Evolutionary conservation across 2,329 filamentous ascomycete genomes (phyloP).

Genomic region (Botrytis deweyae): DNA sequence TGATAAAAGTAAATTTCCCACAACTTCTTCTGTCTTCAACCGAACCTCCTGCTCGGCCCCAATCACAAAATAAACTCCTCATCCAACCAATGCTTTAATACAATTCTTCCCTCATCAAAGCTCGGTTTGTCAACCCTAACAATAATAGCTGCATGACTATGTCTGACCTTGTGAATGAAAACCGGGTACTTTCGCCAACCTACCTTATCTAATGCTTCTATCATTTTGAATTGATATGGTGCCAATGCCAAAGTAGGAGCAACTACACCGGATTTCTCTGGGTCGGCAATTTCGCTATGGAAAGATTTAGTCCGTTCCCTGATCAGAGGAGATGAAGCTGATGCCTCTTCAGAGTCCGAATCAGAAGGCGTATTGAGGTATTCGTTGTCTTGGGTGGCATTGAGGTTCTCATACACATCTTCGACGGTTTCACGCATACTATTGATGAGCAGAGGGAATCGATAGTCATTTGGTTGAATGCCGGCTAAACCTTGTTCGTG

Average conservation of each 20-base stretch:
- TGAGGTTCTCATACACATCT: slow-evolving; percentile 45
- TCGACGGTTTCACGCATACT: slow-evolving; percentile 76
- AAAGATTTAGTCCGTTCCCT: slow-evolving; percentile 24
- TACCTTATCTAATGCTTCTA: slow-evolving; percentile 68
- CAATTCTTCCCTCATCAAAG: slow-evolving; percentile 74
- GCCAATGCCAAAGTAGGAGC: slow-evolving; percentile 73
- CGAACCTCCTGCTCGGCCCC: neutral
- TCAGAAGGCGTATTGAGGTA: slow-evolving; percentile 62
- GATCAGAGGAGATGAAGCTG: slow-evolving; percentile 27
- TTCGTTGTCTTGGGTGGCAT: slow-evolving; percentile 53
- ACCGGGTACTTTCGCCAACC: slow-evolving; percentile 66
- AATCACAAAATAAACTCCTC: slow-evolving; percentile 58
- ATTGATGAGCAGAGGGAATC: slow-evolving; percentile 72
- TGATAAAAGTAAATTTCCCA: neutral
- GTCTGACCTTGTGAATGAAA: slow-evolving; percentile 73
- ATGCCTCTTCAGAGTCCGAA: slow-evolving; percentile 44
- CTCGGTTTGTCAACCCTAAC: slow-evolving; percentile 65
- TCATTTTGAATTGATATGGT: slow-evolving; percentile 80
- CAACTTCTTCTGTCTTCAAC: neutral
- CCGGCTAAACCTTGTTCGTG: slow-evolving; percentile 72
- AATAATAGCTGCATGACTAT: slow-evolving; percentile 89
- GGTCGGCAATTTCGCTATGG: slow-evolving; percentile 5
- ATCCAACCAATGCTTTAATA: slow-evolving; percentile 78
- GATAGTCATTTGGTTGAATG: slow-evolving; percentile 67
- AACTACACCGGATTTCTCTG: slow-evolving; percentile 28